Evolutionary conservation across 306 rosid species (phyloP).

Genomic region (Dalbergia oliveri): DNA sequence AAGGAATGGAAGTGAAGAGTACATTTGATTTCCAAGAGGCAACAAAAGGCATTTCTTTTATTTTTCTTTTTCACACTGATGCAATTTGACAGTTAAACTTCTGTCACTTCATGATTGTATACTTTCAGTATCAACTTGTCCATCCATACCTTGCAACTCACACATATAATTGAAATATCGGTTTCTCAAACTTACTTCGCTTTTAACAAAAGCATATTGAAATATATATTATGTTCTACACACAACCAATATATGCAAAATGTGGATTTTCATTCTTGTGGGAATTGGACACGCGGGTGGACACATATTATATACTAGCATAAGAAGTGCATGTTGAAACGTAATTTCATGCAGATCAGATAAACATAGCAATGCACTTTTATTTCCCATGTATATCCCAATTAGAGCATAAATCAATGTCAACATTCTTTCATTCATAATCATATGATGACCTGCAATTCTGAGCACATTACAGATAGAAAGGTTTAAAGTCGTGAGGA

Average conservation of each 20-base stretch:
- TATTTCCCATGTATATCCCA: constrained; percentile 9
- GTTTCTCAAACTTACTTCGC: constrained; percentile 7
- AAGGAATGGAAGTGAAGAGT: neutral
- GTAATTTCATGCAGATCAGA: neutral
- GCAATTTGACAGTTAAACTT: constrained; percentile 29
- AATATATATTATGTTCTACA: neutral
- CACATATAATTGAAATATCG: constrained; percentile 11
- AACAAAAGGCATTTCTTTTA: neutral
- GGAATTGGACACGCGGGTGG: neutral
- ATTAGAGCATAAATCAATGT: constrained; percentile 5
- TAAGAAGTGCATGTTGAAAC: neutral
- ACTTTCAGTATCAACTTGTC: constrained; percentile 29
- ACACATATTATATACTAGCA: neutral
- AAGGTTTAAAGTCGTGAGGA: constrained; percentile 10
- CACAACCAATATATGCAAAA: neutral
- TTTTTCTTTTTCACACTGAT: neutral
- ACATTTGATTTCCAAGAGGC: neutral
- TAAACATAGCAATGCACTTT: constrained; percentile 9
- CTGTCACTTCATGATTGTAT: constrained; percentile 32
- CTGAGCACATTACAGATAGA: constrained; percentile 14
- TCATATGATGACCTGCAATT: constrained; percentile 9
- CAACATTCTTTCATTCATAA: constrained; percentile 33
- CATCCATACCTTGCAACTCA: constrained; percentile 6
- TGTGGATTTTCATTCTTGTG: neutral
- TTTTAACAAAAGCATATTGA: neutral